A percentile compares a stretch with the other conserved stretches of the same genome.
Conservation (phyloP, 2,329 filamentous ascomycete genomes). For the Passalora sequoiae region DNA sequence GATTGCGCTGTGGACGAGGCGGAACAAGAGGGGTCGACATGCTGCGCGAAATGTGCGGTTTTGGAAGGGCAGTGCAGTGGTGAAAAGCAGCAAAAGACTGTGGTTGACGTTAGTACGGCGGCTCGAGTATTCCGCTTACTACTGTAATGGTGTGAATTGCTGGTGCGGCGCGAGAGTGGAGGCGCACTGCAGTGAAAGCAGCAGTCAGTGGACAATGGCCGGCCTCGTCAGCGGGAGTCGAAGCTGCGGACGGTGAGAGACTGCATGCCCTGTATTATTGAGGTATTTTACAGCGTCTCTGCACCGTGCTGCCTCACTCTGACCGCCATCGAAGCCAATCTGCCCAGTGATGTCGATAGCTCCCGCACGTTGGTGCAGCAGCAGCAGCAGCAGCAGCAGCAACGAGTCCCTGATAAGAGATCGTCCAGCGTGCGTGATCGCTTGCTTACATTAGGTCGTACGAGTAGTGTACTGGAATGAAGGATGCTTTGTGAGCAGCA, state of each 20-base stretch:
- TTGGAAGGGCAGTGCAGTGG: conserved; percentile 8
- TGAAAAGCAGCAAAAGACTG: conserved; percentile 4
- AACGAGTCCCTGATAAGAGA: conserved; percentile 9
- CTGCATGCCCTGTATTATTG: too few relatives aligned
- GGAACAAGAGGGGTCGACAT: conserved; percentile 56
- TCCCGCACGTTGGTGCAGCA: neutral
- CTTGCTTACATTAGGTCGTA: conserved; percentile 2
- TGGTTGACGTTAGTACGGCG: conserved; percentile 4
- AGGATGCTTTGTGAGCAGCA: too few relatives aligned
- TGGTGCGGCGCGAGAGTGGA: too few relatives aligned
- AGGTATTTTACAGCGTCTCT: conserved; percentile 4
- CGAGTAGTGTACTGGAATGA: too few relatives aligned
- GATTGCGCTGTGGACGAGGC: conserved; percentile 55
- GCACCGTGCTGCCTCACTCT: conserved; percentile 1
- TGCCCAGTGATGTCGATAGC: neutral
- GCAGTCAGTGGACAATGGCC: conserved; percentile 5
- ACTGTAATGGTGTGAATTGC: neutral
- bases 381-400: too few relatives aligned
- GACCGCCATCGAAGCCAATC: conserved; percentile 1
- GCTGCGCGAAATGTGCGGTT: too few relatives aligned
- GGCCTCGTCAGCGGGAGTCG: conserved; percentile 5
- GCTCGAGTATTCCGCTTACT: conserved; percentile 4
- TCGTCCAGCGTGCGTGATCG: neutral
- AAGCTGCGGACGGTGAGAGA: conserved; percentile 7
- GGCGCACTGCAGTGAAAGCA: neutral